A percentile compares a stretch with the other conserved stretches of the same genome.
Conservation (phyloP, 225 moss, liverwort and hornwort genomes). For the Asterella californica region DNA sequence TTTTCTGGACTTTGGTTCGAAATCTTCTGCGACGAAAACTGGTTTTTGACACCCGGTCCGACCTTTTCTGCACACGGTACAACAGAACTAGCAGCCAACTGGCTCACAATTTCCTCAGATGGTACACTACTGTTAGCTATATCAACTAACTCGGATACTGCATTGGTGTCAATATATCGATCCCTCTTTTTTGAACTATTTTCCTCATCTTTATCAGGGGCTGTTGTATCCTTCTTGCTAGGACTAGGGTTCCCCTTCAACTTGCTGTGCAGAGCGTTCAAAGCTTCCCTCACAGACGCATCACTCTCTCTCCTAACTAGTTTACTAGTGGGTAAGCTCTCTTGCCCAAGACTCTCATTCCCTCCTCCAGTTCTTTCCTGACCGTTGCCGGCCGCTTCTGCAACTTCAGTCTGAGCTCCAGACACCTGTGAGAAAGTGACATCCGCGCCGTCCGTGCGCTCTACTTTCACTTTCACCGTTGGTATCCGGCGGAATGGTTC, state of each 20-base stretch:
- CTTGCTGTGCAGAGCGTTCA: slow-evolving; percentile 57
- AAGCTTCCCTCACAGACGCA: slow-evolving; percentile 63
- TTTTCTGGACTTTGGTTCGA: slow-evolving; percentile 4
- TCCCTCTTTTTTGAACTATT: slow-evolving; percentile 1
- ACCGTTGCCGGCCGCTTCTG: not conserved
- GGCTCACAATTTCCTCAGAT: not conserved
- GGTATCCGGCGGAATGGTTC: slow-evolving; percentile 77
- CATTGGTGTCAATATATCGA: not conserved
- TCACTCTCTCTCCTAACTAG: slow-evolving; percentile 40
- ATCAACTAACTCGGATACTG: not conserved
- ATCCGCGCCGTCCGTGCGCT: slow-evolving; percentile 33
- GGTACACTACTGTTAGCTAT: not conserved
- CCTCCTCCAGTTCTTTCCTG: slow-evolving; percentile 15
- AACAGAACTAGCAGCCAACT: not conserved
- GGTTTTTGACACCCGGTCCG: not conserved
- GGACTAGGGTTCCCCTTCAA: slow-evolving; percentile 13
- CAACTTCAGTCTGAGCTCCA: slow-evolving; percentile 24
- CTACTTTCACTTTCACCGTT: slow-evolving; percentile 59
- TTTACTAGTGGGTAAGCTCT: slow-evolving; percentile 36
- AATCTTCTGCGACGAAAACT: not conserved
- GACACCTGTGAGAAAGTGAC: slow-evolving; percentile 27
- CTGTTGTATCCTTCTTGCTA: not conserved
- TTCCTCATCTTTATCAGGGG: not conserved
- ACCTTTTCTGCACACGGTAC: not conserved
- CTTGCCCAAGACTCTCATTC: slow-evolving; percentile 27